Conservation (phyloP, 2,329 filamentous ascomycete genomes). For the Ilyonectria mors-panacis region DNA sequence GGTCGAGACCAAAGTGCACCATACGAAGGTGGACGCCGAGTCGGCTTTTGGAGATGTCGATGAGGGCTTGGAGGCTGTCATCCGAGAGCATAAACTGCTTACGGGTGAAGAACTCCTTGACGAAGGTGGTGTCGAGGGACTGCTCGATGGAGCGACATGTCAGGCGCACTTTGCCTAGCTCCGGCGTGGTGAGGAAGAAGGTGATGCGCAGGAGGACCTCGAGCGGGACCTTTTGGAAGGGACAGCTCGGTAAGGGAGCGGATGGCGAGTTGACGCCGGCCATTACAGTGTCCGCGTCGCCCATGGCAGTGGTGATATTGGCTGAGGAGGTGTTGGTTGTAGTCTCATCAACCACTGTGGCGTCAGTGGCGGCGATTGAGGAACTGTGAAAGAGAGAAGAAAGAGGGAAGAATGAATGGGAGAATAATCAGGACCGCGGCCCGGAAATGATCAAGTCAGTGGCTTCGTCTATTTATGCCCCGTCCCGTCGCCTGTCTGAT, state of each 20-base stretch:
- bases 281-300: slow-evolving; percentile 36
- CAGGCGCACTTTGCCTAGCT: slow-evolving; percentile 69
- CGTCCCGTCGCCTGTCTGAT: neutral
- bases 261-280: slow-evolving; percentile 9
- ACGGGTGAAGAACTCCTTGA: slow-evolving; percentile 75
- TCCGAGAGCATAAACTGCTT: slow-evolving; percentile 76
- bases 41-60: slow-evolving; percentile 66
- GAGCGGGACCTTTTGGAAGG: slow-evolving; percentile 62
- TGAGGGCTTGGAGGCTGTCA: slow-evolving; percentile 68
- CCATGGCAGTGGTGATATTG: slow-evolving; percentile 26
- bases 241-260: slow-evolving; percentile 24
- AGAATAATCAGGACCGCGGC: neutral
- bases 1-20: slow-evolving; percentile 53
- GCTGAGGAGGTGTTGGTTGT: neutral
- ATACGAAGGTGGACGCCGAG: slow-evolving; percentile 56
- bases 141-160: slow-evolving; percentile 69
- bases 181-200: slow-evolving; percentile 65
- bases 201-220: slow-evolving; percentile 73
- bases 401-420: neutral
- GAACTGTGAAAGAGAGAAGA: neutral
- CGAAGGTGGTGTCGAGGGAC: slow-evolving; percentile 69
- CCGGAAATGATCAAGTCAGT: neutral
- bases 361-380: neutral
- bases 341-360: neutral
- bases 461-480: slow-evolving; percentile 1